Percentiles rank a stretch among this genome's conserved stretches.
Conservation (phyloP, 768 basidiomycete species). For the Lactarius tabidus region DNA sequence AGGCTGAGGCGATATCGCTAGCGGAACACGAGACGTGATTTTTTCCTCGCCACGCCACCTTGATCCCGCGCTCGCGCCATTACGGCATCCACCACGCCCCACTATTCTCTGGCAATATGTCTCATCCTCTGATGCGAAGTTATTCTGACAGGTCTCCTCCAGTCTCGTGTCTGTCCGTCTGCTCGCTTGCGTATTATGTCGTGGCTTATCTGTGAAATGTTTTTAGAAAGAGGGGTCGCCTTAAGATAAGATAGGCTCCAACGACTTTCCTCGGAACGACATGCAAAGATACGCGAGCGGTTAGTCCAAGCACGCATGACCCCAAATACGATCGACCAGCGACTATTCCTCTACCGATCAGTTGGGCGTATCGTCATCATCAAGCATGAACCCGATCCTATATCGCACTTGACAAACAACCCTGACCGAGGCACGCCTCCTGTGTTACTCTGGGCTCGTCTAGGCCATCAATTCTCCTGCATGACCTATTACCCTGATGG, state of each 20-base stretch:
- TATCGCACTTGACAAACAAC: not conserved
- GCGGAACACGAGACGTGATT: not conserved
- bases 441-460: not conserved
- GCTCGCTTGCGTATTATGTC: not conserved
- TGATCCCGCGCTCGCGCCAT: not conserved
- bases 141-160: not conserved
- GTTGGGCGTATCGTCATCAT: not conserved
- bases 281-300: not conserved
- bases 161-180: not conserved
- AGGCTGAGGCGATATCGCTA: not conserved
- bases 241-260: not conserved
- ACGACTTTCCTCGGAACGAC: not conserved
- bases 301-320: not conserved
- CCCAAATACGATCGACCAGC: not conserved
- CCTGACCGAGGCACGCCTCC: not conserved
- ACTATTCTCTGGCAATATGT: not conserved
- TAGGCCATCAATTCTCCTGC: not conserved
- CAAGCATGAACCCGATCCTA: not conserved
- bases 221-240: not conserved
- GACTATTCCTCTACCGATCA: not conserved
- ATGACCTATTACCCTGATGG: not conserved
- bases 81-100: not conserved
- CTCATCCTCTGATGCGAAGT: not conserved
- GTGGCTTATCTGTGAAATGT: not conserved
- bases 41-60: not conserved